phyloP scores from a whole-genome alignment of 192 early-diverging fungal genomes.

The Paraglomus brasilianum region DNA sequence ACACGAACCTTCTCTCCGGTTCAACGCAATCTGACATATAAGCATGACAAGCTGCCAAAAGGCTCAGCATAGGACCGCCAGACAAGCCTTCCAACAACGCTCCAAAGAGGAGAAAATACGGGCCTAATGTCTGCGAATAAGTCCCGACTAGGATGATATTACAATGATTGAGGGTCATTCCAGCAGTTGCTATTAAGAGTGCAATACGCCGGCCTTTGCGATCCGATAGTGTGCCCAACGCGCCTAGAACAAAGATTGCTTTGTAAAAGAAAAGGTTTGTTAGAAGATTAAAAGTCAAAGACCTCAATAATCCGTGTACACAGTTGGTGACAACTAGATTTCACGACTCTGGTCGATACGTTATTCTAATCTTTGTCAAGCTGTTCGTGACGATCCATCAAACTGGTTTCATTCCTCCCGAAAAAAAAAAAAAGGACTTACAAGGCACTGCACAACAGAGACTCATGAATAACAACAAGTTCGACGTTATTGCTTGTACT shows the following conservation, averaged over 20 bases:
- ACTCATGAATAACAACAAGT: not conserved
- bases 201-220: slow-evolving; percentile 11
- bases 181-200: not conserved
- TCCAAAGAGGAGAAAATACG: not conserved
- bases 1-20: slow-evolving; percentile 15
- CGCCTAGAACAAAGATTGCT: slow-evolving; percentile 23
- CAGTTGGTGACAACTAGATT: too few relatives aligned
- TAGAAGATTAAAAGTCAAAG: not conserved
- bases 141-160: slow-evolving; percentile 2
- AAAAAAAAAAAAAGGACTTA: slow-evolving; percentile 3
- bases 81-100: not conserved
- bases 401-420: not conserved
- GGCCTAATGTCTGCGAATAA: not conserved
- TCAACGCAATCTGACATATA: slow-evolving; percentile 10
- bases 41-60: not conserved
- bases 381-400: too few relatives aligned
- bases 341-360: too few relatives aligned
- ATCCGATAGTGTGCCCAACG: slow-evolving; percentile 19
- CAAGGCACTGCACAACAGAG: slow-evolving; percentile 21
- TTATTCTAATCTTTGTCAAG: too few relatives aligned
- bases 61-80: not conserved
- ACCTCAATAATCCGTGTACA: not conserved
- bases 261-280: not conserved
- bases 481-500: slow-evolving; percentile 12
- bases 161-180: not conserved